Base-by-base conservation (phyloP, 1,284 basidiomycete species). In the Marasmius tenuissimus region DNA sequence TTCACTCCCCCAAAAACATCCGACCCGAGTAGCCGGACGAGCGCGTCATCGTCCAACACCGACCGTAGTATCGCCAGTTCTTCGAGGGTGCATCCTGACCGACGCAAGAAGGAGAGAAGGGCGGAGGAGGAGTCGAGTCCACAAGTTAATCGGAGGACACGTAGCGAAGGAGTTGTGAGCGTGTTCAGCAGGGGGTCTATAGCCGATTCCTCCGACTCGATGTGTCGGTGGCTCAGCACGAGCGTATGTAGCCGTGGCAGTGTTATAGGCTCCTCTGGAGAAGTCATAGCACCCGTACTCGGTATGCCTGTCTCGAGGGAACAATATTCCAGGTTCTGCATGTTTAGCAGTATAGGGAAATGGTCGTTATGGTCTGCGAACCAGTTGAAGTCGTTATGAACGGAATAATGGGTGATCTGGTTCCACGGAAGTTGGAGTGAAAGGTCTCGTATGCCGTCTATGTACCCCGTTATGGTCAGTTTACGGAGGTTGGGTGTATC, bases 341-440 rank as follows among this genome's bases (percentile, higher is more conserved):
- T 40, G 14, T 57, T 50, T 34, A 53, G 22, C n/a, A 61, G 38
- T 8, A 60, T 34, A 4, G 49, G 34, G 22, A 57, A 51, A 33
- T 61, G 55, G 6, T 38, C 22, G 9, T 40, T 37, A 35, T 61
- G 50, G 10, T 38, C 12, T 33, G 34, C 10, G 9, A 56, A 18
- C 49, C 47, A 56, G 14, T 14, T n/a, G 22, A 51, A 8, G 11
- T 50, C 51, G 14, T 50, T n/a, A 7, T 33, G 22, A 35, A 48
- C 42, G 14, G 51, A 22, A 45, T 45, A 58, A 42, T 59, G 35
- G 3, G 40, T 49, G 34, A 62, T 54, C 37, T 59, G 40, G 9
- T 14, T 22, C 61, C 61, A 62, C 34, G 61, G 61, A 5, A 59
- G 35, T 33, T 54, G 51, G 8, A 61, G n/a, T 27, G 22, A 33